phyloP scores from a whole-genome alignment of 352 stramenopile genomes.

The Ophiocytium majus region DNA sequence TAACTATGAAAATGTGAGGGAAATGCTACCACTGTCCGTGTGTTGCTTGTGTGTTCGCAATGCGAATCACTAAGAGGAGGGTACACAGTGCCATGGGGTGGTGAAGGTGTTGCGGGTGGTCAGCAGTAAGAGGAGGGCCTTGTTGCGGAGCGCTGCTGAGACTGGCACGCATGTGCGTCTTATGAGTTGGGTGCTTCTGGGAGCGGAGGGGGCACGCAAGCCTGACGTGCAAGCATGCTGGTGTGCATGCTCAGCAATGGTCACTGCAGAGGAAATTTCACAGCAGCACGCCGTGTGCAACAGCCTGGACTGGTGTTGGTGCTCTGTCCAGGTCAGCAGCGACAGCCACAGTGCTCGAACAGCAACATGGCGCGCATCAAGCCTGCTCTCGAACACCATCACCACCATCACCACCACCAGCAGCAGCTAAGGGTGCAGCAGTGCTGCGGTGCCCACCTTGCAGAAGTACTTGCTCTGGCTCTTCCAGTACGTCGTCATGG shows the following conservation, averaged over 20 bases:
- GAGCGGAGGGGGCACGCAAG: too few relatives aligned
- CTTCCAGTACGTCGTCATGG: conserved; percentile 22
- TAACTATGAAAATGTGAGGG: background rate
- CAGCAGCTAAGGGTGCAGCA: background rate
- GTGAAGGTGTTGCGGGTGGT: too few relatives aligned
- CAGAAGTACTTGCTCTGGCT: conserved; percentile 17
- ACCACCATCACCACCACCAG: background rate
- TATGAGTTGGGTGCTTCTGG: background rate
- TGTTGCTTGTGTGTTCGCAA: background rate
- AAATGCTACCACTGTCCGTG: too few relatives aligned
- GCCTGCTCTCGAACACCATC: background rate
- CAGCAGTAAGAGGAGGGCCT: background rate
- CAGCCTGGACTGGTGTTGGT: too few relatives aligned
- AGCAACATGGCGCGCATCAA: too few relatives aligned
- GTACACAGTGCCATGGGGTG: too few relatives aligned
- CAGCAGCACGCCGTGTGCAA: too few relatives aligned
- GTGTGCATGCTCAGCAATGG: too few relatives aligned
- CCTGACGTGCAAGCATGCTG: too few relatives aligned
- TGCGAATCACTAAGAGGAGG: background rate
- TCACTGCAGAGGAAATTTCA: too few relatives aligned
- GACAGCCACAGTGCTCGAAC: too few relatives aligned
- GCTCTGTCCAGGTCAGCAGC: too few relatives aligned
- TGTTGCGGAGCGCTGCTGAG: background rate
- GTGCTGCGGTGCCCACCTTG: background rate
- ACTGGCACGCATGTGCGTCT: background rate